Evolutionary conservation across 805 yeast genomes (phyloP).

Genomic region (Kodamaea kakaduensis): DNA sequence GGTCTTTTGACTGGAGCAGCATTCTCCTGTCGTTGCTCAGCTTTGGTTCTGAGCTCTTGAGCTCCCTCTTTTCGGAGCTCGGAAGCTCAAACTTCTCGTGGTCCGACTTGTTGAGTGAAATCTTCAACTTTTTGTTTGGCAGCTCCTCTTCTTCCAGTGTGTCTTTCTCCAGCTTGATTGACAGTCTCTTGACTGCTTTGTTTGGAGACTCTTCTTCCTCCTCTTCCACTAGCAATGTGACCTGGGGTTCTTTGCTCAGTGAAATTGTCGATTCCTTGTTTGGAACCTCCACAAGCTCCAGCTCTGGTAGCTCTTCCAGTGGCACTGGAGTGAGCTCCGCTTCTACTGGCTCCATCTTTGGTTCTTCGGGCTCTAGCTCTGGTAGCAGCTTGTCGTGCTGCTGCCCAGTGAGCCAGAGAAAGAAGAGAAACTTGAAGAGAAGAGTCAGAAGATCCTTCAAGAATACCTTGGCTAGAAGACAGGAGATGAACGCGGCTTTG

Average conservation of each 20-base stretch:
- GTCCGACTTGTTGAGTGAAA: slow-evolving; percentile 5
- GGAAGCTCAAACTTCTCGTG: slow-evolving; percentile 11
- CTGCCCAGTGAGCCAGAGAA: slow-evolving; percentile 18
- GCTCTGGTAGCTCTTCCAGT: slow-evolving; percentile 3
- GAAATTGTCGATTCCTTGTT: slow-evolving; percentile 9
- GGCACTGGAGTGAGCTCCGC: slow-evolving; percentile 6
- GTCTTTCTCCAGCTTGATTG: slow-evolving; percentile 6
- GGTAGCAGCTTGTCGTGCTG: slow-evolving; percentile 27
- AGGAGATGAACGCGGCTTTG: slow-evolving; percentile 10
- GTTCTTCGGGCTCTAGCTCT: slow-evolving; percentile 9
- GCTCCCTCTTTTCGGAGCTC: slow-evolving; percentile 18
- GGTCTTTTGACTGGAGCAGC: slow-evolving; percentile 9
- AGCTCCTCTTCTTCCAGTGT: slow-evolving; percentile 2
- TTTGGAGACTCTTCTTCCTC: background rate
- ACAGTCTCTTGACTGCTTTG: slow-evolving; percentile 7
- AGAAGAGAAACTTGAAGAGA: slow-evolving; percentile 15
- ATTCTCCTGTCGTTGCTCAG: slow-evolving; percentile 5
- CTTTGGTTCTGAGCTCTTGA: slow-evolving; percentile 14
- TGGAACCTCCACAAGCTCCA: slow-evolving; percentile 9
- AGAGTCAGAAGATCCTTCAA: slow-evolving; percentile 15
- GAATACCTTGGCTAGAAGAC: slow-evolving; percentile 21
- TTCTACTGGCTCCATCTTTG: slow-evolving; percentile 8
- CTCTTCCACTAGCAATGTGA: background rate
- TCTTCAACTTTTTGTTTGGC: slow-evolving; percentile 6
- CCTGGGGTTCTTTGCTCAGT: slow-evolving; percentile 10